Evolutionary conservation across 1,139 yeast species (phyloP).

Genomic region (Yamadazyma diospyri): DNA sequence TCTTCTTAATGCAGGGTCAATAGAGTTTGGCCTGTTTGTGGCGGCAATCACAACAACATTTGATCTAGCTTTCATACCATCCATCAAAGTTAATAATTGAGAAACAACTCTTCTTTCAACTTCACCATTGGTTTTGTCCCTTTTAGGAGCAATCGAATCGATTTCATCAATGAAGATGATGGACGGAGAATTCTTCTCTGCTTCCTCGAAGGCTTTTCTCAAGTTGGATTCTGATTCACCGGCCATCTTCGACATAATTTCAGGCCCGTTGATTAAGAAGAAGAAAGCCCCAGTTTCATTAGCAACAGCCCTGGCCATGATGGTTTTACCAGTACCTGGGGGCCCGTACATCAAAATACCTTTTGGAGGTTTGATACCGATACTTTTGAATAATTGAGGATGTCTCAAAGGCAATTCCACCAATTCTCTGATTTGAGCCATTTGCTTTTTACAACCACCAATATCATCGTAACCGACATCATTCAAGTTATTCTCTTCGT

Average conservation of each 20-base stretch:
- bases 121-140: conserved; percentile 99
- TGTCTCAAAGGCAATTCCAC: conserved; percentile 96
- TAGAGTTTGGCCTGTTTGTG: conserved; percentile 96
- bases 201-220: conserved; percentile 98
- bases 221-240: conserved; percentile 98
- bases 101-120: conserved; percentile 96
- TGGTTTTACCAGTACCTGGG: conserved; percentile 98
- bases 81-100: conserved; percentile 95
- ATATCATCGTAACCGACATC: conserved; percentile 99
- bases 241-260: conserved; percentile 99
- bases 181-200: conserved; percentile 97
- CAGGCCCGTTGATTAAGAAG: conserved; percentile 98
- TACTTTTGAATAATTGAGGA: conserved; percentile 93
- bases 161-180: conserved; percentile 97
- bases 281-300: conserved; percentile 99
- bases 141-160: conserved; percentile 98
- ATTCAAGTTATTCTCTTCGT: conserved; percentile 91
- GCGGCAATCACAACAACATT: conserved; percentile 87
- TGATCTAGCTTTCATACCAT: conserved; percentile 99
- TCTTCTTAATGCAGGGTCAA: conserved; percentile 97
- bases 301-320: conserved; percentile 99
- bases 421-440: conserved; percentile 97
- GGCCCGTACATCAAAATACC: conserved; percentile 98
- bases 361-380: conserved; percentile 96
- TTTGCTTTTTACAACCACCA: conserved; percentile 98